These are phyloP conservation scores for Cetraspora pellucida DNA, from an alignment of 192 early-diverging fungal genomes.

Conservation along the genomic window DNA sequence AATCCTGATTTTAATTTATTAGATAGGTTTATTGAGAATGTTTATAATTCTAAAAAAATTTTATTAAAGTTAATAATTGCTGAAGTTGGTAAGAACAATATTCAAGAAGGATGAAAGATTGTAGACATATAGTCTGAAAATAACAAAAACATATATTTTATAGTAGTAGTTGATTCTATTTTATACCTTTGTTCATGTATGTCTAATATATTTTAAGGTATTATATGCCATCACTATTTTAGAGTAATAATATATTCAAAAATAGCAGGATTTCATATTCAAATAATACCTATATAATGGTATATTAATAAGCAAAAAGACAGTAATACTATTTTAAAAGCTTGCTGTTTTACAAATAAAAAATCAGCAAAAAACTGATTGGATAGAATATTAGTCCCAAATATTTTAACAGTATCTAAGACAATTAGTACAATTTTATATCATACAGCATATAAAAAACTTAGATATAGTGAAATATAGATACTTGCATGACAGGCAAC, in stretches of 20 bases:
- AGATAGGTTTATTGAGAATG: background rate
- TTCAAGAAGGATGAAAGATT: conserved; percentile 17
- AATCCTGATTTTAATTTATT: background rate
- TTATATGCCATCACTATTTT: conserved; percentile 13
- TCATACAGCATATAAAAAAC: background rate
- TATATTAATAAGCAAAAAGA: conserved; percentile 17
- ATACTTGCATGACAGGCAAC: background rate
- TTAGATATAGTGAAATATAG: background rate
- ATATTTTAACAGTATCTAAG: conserved; percentile 1
- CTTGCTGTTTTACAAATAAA: background rate
- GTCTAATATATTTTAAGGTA: background rate
- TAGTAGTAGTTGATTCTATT: conserved; percentile 22
- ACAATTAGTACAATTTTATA: background rate
- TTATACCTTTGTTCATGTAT: conserved; percentile 19
- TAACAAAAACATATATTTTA: conserved; percentile 12
- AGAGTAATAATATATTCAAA: background rate
- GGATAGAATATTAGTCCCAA: background rate
- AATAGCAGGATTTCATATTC: conserved; percentile 14
- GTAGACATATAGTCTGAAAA: background rate
- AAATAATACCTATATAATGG: conserved; percentile 2
- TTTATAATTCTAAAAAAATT: conserved; percentile 26
- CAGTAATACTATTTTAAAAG: background rate
- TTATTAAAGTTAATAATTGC: conserved; percentile 22
- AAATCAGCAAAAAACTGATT: background rate
- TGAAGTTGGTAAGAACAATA: conserved; percentile 12